Evolutionary conservation across 805 yeast species (phyloP).

Genomic region (Candida ovalis): DNA sequence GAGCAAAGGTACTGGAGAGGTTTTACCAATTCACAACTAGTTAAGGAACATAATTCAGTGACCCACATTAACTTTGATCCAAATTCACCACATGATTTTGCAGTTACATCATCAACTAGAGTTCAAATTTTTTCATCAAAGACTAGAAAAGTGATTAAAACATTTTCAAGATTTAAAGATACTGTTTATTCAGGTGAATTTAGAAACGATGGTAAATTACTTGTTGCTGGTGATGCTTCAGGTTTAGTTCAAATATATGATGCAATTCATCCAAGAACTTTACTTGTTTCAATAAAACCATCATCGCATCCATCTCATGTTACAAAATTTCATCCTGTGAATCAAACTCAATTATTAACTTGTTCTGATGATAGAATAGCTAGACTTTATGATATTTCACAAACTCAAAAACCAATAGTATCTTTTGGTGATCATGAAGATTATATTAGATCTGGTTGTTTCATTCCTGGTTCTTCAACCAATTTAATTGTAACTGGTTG

Average conservation of each 20-base stretch:
- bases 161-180: conserved; percentile 84
- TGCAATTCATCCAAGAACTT: conserved; percentile 65
- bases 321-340: conserved; percentile 82
- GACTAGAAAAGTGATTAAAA: conserved; percentile 85
- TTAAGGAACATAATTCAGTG: conserved; percentile 90
- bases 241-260: conserved; percentile 88
- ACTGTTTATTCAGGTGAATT: conserved; percentile 90
- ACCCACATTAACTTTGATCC: conserved; percentile 88
- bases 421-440: conserved; percentile 77
- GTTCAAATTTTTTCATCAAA: conserved; percentile 92
- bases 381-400: conserved; percentile 84
- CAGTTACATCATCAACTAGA: conserved; percentile 86
- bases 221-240: conserved; percentile 93
- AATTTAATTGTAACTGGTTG: conserved; percentile 89
- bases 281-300: conserved; percentile 77
- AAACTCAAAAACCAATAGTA: conserved; percentile 65
- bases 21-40: conserved; percentile 76
- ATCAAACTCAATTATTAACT: conserved; percentile 70
- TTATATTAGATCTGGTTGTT: conserved; percentile 78
- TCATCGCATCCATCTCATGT: conserved; percentile 89
- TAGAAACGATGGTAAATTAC: conserved; percentile 83
- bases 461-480: conserved; percentile 57
- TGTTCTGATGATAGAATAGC: conserved; percentile 90
- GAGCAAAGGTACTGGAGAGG: conserved; percentile 95
- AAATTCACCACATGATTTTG: conserved; percentile 81